Percentiles rank a stretch among this genome's conserved stretches.
Conservation (phyloP, 257 asterid genomes). For the Solanum chmielewskii region DNA sequence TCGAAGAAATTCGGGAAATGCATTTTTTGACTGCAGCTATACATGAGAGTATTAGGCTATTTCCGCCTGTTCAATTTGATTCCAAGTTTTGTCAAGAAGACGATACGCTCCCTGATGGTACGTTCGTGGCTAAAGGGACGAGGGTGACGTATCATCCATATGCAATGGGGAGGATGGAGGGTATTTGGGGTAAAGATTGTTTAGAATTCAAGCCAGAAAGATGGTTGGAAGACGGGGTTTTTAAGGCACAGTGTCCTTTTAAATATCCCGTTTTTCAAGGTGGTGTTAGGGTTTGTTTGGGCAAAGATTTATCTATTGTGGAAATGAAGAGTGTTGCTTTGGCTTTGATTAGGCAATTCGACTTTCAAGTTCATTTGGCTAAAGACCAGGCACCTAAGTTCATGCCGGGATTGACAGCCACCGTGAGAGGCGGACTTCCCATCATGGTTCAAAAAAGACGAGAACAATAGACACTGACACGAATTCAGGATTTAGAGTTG, state of each 20-base stretch:
- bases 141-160: constrained; percentile 41
- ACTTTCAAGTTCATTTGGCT: constrained; percentile 6
- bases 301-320: constrained; percentile 29
- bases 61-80: constrained; percentile 81
- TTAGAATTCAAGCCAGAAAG: constrained; percentile 26
- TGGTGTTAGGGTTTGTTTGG: constrained; percentile 32
- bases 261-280: constrained; percentile 42
- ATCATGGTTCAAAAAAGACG: constrained; percentile 21
- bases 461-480: no score
- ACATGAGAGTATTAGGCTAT: constrained; percentile 58
- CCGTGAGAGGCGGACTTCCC: constrained; percentile 38
- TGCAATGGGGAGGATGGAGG: constrained; percentile 39
- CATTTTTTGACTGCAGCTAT: constrained; percentile 54
- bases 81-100: constrained; percentile 51
- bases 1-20: constrained; percentile 33
- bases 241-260: constrained; percentile 26
- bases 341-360: constrained; percentile 33
- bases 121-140: constrained; percentile 19
- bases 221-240: constrained; percentile 25
- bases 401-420: constrained; percentile 44
- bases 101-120: constrained; percentile 57
- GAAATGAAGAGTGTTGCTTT: constrained; percentile 45
- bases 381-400: constrained; percentile 9
- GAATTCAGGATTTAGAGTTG: background rate
- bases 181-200: constrained; percentile 32